These are phyloP conservation scores for Lasiodiplodia theobromae DNA, from an alignment of 2,329 filamentous ascomycete species.

Conservation along the genomic window DNA sequence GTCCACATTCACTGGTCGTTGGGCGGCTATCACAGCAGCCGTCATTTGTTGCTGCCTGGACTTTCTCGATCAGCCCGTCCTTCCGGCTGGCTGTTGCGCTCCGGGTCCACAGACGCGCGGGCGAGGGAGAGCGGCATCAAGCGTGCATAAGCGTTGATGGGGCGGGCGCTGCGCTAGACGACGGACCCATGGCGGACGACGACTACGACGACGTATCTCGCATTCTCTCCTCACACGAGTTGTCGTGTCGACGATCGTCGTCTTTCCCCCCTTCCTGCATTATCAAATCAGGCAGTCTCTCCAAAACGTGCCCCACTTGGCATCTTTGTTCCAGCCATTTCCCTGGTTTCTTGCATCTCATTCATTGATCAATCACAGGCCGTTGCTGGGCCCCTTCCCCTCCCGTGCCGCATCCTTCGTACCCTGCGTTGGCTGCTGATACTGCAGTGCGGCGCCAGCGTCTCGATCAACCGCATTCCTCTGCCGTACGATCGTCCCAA, in stretches of 20 bases:
- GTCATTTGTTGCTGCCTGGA: background rate
- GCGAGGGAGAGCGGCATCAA: conserved; percentile 21
- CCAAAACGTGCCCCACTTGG: background rate
- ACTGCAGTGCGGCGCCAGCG: background rate
- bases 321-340: background rate
- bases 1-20: background rate
- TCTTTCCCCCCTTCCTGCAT: background rate
- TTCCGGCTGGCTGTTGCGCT: background rate
- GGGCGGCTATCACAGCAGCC: background rate
- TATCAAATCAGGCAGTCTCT: background rate
- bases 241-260: background rate
- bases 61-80: background rate
- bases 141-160: conserved; percentile 25
- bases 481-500: background rate
- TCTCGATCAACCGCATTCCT: background rate
- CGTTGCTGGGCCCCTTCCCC: background rate
- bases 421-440: background rate
- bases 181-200: background rate
- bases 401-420: background rate
- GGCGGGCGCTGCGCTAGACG: background rate
- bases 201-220: background rate
- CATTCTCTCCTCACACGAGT: background rate
- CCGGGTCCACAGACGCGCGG: background rate
- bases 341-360: background rate
- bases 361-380: conserved; percentile 1